Percentiles rank a stretch among this genome's conserved stretches.
Conservation (phyloP, 2,329 filamentous ascomycete species). For the Cladophialophora carrionii region DNA sequence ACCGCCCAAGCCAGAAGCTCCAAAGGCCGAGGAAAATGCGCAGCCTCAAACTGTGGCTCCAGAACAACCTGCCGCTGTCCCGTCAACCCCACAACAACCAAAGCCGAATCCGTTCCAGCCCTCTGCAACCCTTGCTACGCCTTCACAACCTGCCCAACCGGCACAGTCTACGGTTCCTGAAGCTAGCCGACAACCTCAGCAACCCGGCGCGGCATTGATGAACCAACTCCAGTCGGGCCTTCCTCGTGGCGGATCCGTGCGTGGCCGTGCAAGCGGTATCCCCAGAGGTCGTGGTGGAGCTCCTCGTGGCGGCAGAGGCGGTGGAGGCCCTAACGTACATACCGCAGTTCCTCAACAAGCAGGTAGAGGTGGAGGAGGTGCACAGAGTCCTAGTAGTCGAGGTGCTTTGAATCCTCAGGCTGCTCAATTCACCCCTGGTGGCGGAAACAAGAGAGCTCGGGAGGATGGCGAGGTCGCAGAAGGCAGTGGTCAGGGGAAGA, state of each 20-base stretch:
- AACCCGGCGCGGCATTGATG: slow-evolving; percentile 30
- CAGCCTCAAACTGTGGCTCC: slow-evolving; percentile 31
- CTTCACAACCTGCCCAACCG: neutral
- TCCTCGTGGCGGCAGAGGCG: slow-evolving; percentile 45
- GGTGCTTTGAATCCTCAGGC: slow-evolving; percentile 55
- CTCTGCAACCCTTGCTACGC: neutral
- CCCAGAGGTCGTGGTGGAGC: slow-evolving; percentile 51
- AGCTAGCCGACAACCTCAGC: slow-evolving; percentile 29
- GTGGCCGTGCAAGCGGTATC: slow-evolving; percentile 44
- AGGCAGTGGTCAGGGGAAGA: slow-evolving; percentile 32
- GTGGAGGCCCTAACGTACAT: slow-evolving; percentile 42
- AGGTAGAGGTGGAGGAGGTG: slow-evolving; percentile 38
- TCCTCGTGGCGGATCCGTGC: slow-evolving; percentile 30
- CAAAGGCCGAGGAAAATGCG: slow-evolving; percentile 30
- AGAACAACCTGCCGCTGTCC: slow-evolving; percentile 28
- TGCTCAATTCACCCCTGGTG: slow-evolving; percentile 60
- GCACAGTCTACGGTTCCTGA: slow-evolving; percentile 16
- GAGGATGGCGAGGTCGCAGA: slow-evolving; percentile 50
- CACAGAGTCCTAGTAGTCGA: slow-evolving; percentile 39
- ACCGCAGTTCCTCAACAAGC: slow-evolving; percentile 42
- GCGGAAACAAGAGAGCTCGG: slow-evolving; percentile 60
- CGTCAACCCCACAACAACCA: slow-evolving; percentile 24
- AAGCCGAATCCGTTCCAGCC: slow-evolving; percentile 6
- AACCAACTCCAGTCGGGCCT: slow-evolving; percentile 34
- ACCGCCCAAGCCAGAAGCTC: slow-evolving; percentile 20